Conservation (phyloP, 805 yeast species). For the Priceomyces haplophilus region DNA sequence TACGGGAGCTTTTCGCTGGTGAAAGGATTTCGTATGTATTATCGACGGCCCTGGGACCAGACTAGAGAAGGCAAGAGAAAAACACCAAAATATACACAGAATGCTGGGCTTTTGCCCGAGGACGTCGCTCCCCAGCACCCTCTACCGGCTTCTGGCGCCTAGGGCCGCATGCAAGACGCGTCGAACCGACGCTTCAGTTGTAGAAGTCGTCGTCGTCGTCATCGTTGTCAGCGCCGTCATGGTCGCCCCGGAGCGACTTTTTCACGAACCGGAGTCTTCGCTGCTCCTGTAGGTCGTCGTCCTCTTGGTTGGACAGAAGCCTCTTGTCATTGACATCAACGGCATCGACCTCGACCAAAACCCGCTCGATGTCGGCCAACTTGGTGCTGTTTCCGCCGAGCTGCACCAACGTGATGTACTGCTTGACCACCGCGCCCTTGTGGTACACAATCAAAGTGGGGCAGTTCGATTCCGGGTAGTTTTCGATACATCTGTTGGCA, state of each 20-base stretch:
- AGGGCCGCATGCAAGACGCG: no score
- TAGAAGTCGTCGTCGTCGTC: conserved; percentile 12
- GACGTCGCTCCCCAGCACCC: no score
- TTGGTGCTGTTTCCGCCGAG: conserved; percentile 82
- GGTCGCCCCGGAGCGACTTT: conserved; percentile 49
- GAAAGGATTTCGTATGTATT: no score
- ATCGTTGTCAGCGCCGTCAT: conserved; percentile 34
- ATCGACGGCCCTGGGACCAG: no score
- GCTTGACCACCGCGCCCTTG: conserved; percentile 75
- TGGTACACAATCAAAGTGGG: conserved; percentile 87
- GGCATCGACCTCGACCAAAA: conserved; percentile 65
- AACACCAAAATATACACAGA: background rate
- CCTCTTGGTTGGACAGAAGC: conserved; percentile 54
- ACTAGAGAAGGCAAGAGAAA: background rate
- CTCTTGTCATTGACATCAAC: conserved; percentile 67
- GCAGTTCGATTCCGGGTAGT: conserved; percentile 84
- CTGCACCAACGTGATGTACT: conserved; percentile 73
- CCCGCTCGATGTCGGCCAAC: conserved; percentile 65
- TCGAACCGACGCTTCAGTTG: background rate
- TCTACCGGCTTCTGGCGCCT: no score
- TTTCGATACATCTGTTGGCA: conserved; percentile 88
- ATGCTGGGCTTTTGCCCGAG: background rate
- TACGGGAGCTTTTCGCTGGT: no score
- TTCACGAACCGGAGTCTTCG: conserved; percentile 53
- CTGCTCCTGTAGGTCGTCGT: conserved; percentile 54